A percentile compares a stretch with the other conserved stretches of the same genome.
phyloP scores from a whole-genome alignment of 225 moss, liverwort and hornwort genomes.

The Polytrichum commune region DNA sequence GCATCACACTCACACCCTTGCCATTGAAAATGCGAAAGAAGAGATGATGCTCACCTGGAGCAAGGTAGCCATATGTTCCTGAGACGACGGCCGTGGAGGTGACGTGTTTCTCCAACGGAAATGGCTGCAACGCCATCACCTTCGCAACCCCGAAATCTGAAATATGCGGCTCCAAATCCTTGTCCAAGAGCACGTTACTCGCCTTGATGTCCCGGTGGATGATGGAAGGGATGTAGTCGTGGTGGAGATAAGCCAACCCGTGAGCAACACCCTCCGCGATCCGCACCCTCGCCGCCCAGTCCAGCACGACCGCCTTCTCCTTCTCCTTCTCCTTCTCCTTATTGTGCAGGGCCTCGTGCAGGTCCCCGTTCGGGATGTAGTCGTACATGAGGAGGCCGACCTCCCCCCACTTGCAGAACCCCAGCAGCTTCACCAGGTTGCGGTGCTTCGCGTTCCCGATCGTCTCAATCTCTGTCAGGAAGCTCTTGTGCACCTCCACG shows the following conservation, averaged over 20 bases:
- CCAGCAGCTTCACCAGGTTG: conserved; percentile 61
- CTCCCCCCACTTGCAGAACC: conserved; percentile 61
- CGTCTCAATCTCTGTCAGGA: conserved; percentile 56
- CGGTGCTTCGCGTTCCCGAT: conserved; percentile 55
- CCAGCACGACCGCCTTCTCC: conserved; percentile 30
- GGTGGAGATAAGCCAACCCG: conserved; percentile 70
- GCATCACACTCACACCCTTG: too few species aligned
- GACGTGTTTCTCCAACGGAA: conserved; percentile 26
- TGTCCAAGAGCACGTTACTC: conserved; percentile 64
- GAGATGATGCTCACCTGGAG: conserved; percentile 43
- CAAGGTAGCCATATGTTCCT: conserved; percentile 71
- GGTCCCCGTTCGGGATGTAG: conserved; percentile 61
- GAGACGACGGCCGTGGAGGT: conserved; percentile 34
- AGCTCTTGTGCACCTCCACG: conserved; percentile 47
- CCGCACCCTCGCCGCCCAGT: conserved; percentile 53
- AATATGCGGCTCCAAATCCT: conserved; percentile 61
- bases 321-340: conserved; percentile 19
- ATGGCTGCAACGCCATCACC: conserved; percentile 44
- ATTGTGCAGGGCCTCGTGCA: conserved; percentile 54
- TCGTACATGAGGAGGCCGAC: conserved; percentile 58
- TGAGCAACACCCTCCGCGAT: conserved; percentile 64
- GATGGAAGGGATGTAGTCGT: conserved; percentile 59
- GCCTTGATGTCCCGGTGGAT: conserved; percentile 68
- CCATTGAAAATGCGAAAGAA: neutral
- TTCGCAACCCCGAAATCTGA: conserved; percentile 69